Evolutionary conservation across 192 early-diverging fungal species (phyloP).

Genomic region (Radiomyces spectabilis): DNA sequence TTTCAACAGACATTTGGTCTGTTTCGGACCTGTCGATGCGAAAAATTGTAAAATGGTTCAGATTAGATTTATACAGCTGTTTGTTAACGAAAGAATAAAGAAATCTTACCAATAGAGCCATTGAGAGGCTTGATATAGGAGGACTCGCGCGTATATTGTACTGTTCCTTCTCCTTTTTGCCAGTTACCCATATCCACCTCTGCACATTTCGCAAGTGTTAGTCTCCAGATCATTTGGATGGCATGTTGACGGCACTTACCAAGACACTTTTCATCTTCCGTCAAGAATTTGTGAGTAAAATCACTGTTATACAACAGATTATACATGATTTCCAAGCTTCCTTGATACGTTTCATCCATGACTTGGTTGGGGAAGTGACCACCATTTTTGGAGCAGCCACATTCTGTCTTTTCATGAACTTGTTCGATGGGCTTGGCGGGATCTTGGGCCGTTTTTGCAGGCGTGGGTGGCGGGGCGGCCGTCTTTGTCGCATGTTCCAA

Average conservation of each 20-base stretch:
- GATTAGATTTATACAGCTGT: too few relatives aligned
- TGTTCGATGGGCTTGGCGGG: neutral
- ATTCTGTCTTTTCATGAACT: constrained; percentile 24
- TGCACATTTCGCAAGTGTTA: too few relatives aligned
- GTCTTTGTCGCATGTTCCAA: neutral
- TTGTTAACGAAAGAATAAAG: constrained; percentile 1
- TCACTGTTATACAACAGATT: constrained; percentile 37
- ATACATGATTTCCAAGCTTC: constrained; percentile 28
- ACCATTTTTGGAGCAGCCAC: constrained; percentile 32
- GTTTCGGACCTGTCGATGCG: constrained; percentile 18
- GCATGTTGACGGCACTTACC: too few relatives aligned
- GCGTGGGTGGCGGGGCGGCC: neutral
- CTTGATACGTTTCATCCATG: constrained; percentile 8
- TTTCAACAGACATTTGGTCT: constrained; percentile 40
- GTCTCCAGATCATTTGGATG: too few relatives aligned
- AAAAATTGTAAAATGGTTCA: too few relatives aligned
- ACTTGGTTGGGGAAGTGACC: constrained; percentile 31
- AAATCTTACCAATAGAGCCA: constrained; percentile 19
- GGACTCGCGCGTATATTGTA: constrained; percentile 5
- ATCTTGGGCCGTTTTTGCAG: neutral
- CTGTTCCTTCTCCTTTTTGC: constrained; percentile 1
- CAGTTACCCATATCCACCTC: constrained; percentile 23
- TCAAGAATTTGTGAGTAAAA: constrained; percentile 33
- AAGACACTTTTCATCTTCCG: constrained; percentile 29
- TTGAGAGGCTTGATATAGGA: constrained; percentile 28